Conservation (phyloP, 371 early-diverging fungal species). For the Basidiobolus meristosporus region DNA sequence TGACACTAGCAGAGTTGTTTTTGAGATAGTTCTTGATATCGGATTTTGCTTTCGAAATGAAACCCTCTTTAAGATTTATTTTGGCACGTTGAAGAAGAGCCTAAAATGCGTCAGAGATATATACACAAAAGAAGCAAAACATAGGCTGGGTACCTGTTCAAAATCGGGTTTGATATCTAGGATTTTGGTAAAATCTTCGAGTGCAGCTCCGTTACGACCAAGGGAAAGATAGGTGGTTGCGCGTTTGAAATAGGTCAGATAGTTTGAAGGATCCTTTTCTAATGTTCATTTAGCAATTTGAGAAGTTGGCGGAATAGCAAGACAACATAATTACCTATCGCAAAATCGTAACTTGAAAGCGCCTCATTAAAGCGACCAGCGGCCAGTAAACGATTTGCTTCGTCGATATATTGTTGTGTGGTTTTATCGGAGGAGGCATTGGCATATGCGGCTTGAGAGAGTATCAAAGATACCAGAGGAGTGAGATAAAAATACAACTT, state of each 20-base stretch:
- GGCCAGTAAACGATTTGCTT: too few species aligned
- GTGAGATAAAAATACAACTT: too few species aligned
- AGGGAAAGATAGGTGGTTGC: conserved; percentile 68
- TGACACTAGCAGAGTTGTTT: conserved; percentile 13
- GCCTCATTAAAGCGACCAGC: too few species aligned
- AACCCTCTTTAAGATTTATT: conserved; percentile 47
- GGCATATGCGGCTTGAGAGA: too few species aligned
- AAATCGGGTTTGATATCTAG: conserved; percentile 64
- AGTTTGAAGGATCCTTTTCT: conserved; percentile 56
- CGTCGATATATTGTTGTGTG: too few species aligned
- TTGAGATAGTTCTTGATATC: conserved; percentile 22
- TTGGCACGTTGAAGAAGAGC: conserved; percentile 67
- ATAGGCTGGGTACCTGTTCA: conserved; percentile 26
- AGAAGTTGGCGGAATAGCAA: too few species aligned
- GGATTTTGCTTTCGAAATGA: conserved; percentile 28
- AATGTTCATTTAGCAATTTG: conserved; percentile 1
- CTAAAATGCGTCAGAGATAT: conserved; percentile 31
- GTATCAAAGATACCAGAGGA: too few species aligned
- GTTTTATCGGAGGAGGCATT: too few species aligned
- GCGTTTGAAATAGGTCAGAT: conserved; percentile 62
- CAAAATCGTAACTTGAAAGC: too few species aligned
- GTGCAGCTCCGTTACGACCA: conserved; percentile 44
- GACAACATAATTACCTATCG: too few species aligned
- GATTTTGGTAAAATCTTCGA: conserved; percentile 58
- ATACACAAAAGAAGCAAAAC: not conserved